Conservation (phyloP, 345 rosid species). For the Gynandropsis gynandra region DNA sequence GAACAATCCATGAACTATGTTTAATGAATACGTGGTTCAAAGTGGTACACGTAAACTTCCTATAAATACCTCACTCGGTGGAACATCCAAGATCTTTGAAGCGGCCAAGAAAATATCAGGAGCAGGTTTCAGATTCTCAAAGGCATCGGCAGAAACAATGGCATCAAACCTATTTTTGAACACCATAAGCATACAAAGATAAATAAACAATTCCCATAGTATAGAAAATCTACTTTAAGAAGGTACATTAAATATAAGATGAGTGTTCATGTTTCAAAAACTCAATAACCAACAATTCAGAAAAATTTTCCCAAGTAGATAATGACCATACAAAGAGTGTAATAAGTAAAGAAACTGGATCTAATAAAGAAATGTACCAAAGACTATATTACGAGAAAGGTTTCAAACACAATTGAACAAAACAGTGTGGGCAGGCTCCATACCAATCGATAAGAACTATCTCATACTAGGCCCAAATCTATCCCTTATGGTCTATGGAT, state of each 20-base stretch:
- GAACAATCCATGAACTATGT: neutral
- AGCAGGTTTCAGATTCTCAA: conserved; percentile 95
- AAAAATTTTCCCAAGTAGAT: no score
- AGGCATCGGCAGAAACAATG: conserved; percentile 94
- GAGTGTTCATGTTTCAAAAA: no score
- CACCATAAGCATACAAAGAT: conserved; percentile 13
- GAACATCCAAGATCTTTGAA: conserved; percentile 72
- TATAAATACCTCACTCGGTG: conserved; percentile 57
- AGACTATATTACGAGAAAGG: neutral
- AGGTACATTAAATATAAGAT: no score
- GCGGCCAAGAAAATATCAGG: conserved; percentile 97
- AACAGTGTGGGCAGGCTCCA: no score
- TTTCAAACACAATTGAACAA: no score
- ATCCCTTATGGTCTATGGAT: no score
- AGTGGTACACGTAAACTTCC: conserved; percentile 3
- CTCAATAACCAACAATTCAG: no score
- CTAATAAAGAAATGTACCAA: neutral
- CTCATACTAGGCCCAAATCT: no score
- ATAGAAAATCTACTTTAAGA: neutral
- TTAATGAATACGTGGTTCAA: neutral
- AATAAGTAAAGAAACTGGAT: no score
- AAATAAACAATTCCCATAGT: neutral
- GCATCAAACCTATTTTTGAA: conserved; percentile 74
- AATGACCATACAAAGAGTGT: no score
- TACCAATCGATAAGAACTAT: no score